phyloP scores from a whole-genome alignment of 2,329 filamentous ascomycete species.

The Boeremia lycopersici region DNA sequence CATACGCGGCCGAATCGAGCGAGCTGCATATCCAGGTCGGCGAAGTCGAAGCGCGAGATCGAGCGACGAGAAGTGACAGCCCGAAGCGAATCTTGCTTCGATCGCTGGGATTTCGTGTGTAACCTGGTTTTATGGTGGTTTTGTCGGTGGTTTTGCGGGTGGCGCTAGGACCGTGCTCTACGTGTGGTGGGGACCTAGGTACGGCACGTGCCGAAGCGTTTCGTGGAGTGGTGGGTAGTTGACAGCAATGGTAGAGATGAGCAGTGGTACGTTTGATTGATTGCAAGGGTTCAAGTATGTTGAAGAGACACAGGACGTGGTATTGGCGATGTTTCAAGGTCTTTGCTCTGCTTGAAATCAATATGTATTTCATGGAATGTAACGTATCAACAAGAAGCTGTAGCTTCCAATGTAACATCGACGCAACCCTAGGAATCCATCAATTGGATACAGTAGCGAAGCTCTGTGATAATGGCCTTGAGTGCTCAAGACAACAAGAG shows the following conservation, averaged over 20 bases:
- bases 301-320: not conserved
- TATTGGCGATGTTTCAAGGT: not conserved
- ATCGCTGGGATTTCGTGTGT: slow-evolving; percentile 9
- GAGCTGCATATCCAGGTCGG: slow-evolving; percentile 14
- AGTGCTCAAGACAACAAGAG: not conserved
- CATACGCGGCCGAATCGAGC: slow-evolving; percentile 3
- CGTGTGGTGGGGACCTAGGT: not conserved
- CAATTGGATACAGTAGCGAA: not conserved
- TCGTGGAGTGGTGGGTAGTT: not conserved
- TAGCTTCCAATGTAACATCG: not conserved
- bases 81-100: not conserved
- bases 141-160: not conserved
- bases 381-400: not conserved
- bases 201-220: slow-evolving; percentile 6
- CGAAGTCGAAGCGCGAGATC: slow-evolving; percentile 12
- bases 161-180: not conserved
- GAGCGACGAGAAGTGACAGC: not conserved
- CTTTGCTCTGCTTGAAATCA: not conserved
- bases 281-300: not conserved
- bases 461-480: not conserved
- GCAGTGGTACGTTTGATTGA: not conserved
- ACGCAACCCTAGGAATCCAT: not conserved
- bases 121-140: slow-evolving; percentile 1
- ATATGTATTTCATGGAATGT: not conserved
- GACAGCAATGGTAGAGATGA: not conserved